Evolutionary conservation across 176 grass and related monocot species (phyloP), one percentile per base, ranked within the genome.

Genomic region (Metroxylon sagu): DNA sequence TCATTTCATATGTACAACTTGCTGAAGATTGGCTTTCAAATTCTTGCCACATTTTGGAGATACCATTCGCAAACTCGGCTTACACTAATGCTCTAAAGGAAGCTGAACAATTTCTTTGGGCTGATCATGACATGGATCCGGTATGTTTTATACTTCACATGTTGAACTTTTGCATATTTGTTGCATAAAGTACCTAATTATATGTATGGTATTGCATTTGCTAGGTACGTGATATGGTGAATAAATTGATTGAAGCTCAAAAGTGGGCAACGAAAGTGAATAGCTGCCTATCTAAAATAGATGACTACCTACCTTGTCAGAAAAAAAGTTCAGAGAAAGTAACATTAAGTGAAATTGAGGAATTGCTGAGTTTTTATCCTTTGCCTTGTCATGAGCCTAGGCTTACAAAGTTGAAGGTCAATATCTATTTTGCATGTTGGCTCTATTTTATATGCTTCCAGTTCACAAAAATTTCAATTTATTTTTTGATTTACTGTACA

Each of bases 101-200:
- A 61, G 83, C 76, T 55, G 80, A 90, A 48, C 90, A 95, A 50
- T 95, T 95, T 78, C 80, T 95, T 79, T 95, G 90, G 90, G 83
- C 79, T 50, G 80, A 74, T 59, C 86, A 90, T 79, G 68, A 64
- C 60, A 84, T 95, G 86, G 86, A 90, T 78, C 82, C 64, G 73
- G 90, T 95, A 95, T 69, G 78, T 66, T 75, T 29, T 70, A 68
- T 58, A 54, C 39, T 68, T 10, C 26, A 56, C 6, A 39, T 25
- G 55, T 54, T 57, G 23, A 73, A 29, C 28, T 57, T 68, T 61
- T 25, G 6, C 6, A 68, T 29, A 49, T 54, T 25, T 48, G 51
- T 19, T 59, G 39, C 50, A 53, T 54, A 56, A 68, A 57, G 43
- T 55, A 43, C 35, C 35, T 43, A 43, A 43, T 77, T 57, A 52